Evolutionary conservation across 495 filamentous ascomycete species (phyloP), one percentile per base, ranked within the genome.

Genomic region (Aspergillus wentii): DNA sequence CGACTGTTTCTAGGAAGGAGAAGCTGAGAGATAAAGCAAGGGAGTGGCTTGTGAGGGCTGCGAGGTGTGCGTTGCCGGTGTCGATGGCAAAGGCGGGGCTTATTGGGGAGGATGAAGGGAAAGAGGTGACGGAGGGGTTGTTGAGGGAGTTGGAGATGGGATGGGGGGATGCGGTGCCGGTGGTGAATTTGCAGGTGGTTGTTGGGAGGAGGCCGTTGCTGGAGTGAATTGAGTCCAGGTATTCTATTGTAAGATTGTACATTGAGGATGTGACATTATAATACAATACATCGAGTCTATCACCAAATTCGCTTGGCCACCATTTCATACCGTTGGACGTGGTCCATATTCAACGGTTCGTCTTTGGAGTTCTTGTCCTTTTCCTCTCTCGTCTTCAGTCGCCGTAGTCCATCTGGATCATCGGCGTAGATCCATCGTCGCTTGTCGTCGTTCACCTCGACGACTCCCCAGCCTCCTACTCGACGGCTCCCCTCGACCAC

Each of bases 291-390:
- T n/a, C n/a, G n/a, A n/a, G n/a, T n/a, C n/a, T n/a, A 48, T 66
- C 46, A 94, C 88, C 89, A 95, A 55, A 95, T 95, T 61, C 90
- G 72, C 70, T 95, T 95, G 5, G 85, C 88, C 51, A 83, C 79
- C 92, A 97, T 95, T 49, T 81, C 84, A 70, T 96, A 95, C 57
- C 92, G 69, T 51, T 73, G 74, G 6, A 96, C 86, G 40, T 76
- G 71, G 11, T 79, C 80, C 37, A 89, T 72, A 40, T 68, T 69
- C 47, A 64, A 52, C 27, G 69, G 74, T 59, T 58, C 75, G 54
- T 52, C 69, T 50, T 75, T 73, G 32, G 66, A 72, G 17, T 68
- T 75, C 52, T 73, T 83, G 21, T 75, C 66, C 33, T 62, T 60
- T 35, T 79, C 76, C 40, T 92, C 88, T 41, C 77, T 79, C 46